A percentile compares a stretch with the other conserved stretches of the same genome.
Conservation (phyloP, 768 basidiomycete species). For the Lactarius evosmus region DNA sequence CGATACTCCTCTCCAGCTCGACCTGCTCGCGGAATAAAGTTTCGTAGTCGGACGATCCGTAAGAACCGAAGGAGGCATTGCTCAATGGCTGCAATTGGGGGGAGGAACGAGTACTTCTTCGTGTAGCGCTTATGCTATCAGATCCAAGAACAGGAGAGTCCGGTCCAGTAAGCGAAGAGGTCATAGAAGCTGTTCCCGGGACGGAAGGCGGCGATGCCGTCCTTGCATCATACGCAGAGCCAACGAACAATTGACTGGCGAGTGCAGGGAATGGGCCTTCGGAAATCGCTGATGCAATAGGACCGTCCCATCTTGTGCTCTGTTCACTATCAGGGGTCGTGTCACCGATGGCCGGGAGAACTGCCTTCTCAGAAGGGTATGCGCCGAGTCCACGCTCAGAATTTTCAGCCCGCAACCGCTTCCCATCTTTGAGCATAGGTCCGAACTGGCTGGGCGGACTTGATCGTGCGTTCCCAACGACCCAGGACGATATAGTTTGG, state of each 20-base stretch:
- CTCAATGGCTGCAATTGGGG: not conserved
- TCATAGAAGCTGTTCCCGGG: not conserved
- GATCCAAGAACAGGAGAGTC: slow-evolving; percentile 18
- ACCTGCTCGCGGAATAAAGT: slow-evolving; percentile 56
- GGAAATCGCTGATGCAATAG: slow-evolving; percentile 6
- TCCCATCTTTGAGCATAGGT: slow-evolving; percentile 32
- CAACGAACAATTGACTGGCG: not conserved
- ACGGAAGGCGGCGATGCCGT: not conserved
- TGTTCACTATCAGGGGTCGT: slow-evolving; percentile 19
- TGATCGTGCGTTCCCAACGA: slow-evolving; percentile 30
- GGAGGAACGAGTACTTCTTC: not conserved
- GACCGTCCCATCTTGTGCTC: slow-evolving; percentile 27
- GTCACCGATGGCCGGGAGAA: slow-evolving; percentile 5
- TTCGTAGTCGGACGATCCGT: slow-evolving; percentile 33
- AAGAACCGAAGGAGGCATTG: slow-evolving; percentile 21
- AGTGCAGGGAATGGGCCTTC: not conserved
- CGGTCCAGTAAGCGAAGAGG: not conserved
- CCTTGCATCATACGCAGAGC: not conserved
- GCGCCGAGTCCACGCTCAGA: slow-evolving; percentile 33
- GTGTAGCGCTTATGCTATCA: not conserved
- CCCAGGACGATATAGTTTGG: slow-evolving; percentile 38
- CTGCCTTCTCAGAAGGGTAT: slow-evolving; percentile 3
- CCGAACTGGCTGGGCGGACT: slow-evolving; percentile 32
- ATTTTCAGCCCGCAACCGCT: slow-evolving; percentile 36
- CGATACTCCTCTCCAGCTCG: slow-evolving; percentile 64